Evolutionary conservation across 2,329 filamentous ascomycete species (phyloP).

Genomic region (Fusarium tricinctum): DNA sequence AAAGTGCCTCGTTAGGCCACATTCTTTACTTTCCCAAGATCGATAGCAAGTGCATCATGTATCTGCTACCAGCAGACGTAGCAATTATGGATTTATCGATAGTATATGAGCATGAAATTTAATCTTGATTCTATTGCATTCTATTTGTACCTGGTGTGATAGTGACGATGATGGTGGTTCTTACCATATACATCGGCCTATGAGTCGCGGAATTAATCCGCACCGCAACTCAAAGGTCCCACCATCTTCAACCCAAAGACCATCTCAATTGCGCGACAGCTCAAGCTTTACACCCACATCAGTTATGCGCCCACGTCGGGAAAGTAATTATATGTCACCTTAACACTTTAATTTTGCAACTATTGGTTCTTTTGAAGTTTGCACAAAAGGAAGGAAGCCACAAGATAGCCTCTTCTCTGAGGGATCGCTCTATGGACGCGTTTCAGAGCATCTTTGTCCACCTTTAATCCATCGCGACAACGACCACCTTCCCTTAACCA

Average conservation of each 20-base stretch:
- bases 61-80: neutral
- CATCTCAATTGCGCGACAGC: conserved; percentile 27
- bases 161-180: too few species aligned
- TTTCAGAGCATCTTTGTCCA: conserved; percentile 21
- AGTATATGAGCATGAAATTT: neutral
- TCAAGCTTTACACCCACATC: conserved; percentile 27
- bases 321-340: conserved; percentile 1
- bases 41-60: too few species aligned
- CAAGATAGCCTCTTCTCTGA: neutral
- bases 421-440: conserved; percentile 13
- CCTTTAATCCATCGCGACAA: conserved; percentile 10
- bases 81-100: neutral
- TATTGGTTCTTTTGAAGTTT: neutral
- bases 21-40: too few species aligned
- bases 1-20: too few species aligned
- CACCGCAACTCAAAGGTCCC: conserved; percentile 21
- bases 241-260: conserved; percentile 25
- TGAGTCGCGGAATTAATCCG: conserved; percentile 35
- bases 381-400: neutral
- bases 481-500: neutral
- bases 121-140: too few species aligned
- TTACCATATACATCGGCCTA: too few species aligned
- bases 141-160: too few species aligned
- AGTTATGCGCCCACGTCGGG: conserved; percentile 27
- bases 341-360: neutral